Evolutionary conservation across 192 early-diverging fungal genomes (phyloP).

Genomic region (Pilaira anomala): DNA sequence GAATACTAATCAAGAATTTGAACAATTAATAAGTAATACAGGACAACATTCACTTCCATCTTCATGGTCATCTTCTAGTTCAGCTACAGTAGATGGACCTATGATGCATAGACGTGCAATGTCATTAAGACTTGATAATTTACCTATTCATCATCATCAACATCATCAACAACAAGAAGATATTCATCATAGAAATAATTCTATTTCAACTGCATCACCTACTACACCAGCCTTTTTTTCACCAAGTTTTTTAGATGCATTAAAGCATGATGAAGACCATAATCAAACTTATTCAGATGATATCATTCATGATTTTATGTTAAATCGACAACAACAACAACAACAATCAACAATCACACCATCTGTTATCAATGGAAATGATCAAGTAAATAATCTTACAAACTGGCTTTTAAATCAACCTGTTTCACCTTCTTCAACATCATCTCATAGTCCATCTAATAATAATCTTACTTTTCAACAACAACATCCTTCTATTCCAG

Average conservation of each 20-base stretch:
- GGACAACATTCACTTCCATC: slow-evolving; percentile 7
- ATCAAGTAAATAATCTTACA: not conserved
- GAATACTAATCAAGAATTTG: not conserved
- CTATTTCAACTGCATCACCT: slow-evolving; percentile 26
- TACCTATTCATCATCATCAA: not conserved
- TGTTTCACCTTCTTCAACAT: not conserved
- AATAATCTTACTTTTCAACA: not conserved
- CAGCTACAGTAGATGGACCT: slow-evolving; percentile 1
- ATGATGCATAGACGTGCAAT: slow-evolving; percentile 13
- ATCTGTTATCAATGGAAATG: not conserved
- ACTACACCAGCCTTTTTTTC: slow-evolving; percentile 69
- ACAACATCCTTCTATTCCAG: slow-evolving; percentile 15
- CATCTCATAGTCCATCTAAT: not conserved
- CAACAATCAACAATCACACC: slow-evolving; percentile 10
- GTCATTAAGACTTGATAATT: slow-evolving; percentile 13
- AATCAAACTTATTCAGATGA: not conserved
- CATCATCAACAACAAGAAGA: not conserved
- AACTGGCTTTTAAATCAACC: slow-evolving; percentile 1
- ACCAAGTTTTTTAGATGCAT: slow-evolving; percentile 64
- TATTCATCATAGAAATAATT: not conserved
- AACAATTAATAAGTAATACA: not conserved
- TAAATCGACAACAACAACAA: slow-evolving; percentile 1
- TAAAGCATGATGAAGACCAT: slow-evolving; percentile 42
- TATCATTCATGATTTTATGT: not conserved
- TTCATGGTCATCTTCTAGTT: slow-evolving; percentile 18